phyloP scores from a whole-genome alignment of 345 rosid species.

The Populus pruinosa region DNA sequence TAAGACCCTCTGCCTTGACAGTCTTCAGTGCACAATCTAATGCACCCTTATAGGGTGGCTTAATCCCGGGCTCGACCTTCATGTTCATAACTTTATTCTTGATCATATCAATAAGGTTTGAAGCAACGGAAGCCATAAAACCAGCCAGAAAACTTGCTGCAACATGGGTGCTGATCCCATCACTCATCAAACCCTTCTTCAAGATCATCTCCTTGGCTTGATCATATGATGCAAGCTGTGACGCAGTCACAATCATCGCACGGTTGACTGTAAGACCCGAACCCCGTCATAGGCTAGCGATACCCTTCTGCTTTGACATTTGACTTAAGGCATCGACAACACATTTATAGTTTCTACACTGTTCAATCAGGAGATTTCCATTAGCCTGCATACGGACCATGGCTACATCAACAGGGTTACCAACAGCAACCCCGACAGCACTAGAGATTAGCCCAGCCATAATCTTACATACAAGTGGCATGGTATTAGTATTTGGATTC shows the following conservation, averaged over 20 bases:
- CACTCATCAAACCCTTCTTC: constrained; percentile 11
- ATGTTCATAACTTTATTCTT: constrained; percentile 22
- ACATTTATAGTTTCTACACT: constrained; percentile 15
- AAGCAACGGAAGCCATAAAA: constrained; percentile 19
- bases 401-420: constrained; percentile 19
- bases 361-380: constrained; percentile 14
- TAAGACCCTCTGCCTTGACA: constrained; percentile 1
- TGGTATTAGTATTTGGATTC: background rate
- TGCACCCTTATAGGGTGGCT: constrained; percentile 19
- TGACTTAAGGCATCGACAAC: constrained; percentile 17
- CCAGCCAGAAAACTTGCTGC: constrained; percentile 12
- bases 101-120: constrained; percentile 21
- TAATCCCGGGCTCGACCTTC: constrained; percentile 18
- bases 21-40: constrained; percentile 23
- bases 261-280: constrained; percentile 16
- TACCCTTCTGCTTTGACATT: constrained; percentile 20
- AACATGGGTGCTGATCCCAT: constrained; percentile 18
- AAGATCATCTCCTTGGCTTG: constrained; percentile 16
- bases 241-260: constrained; percentile 11
- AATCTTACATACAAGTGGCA: constrained; percentile 14
- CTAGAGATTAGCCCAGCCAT: constrained; percentile 7
- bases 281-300: constrained; percentile 11
- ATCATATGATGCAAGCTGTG: constrained; percentile 23
- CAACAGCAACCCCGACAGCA: constrained; percentile 8
- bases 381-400: constrained; percentile 23